These are phyloP conservation scores for Lachnellula occidentalis DNA, from an alignment of 2,329 filamentous ascomycete species.

Conservation along the genomic window DNA sequence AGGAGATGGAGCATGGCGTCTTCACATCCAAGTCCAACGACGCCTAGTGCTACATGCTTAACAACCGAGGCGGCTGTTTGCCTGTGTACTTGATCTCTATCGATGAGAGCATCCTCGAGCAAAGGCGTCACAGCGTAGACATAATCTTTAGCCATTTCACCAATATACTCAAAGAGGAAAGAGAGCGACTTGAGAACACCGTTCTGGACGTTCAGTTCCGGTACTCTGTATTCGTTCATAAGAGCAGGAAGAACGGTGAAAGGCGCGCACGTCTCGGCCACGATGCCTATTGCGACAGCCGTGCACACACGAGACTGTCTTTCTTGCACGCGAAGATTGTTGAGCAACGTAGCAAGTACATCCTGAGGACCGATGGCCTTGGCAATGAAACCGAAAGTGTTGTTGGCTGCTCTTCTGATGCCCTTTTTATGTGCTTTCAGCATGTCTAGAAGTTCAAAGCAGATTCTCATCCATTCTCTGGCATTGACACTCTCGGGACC, in stretches of 20 bases:
- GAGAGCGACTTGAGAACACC: constrained; percentile 95
- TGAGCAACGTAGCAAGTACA: constrained; percentile 88
- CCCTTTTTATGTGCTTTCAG: constrained; percentile 99
- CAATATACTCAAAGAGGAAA: constrained; percentile 98
- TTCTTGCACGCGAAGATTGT: constrained; percentile 95
- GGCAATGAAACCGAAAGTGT: constrained; percentile 98
- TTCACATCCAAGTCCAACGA: constrained; percentile 95
- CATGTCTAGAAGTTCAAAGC: constrained; percentile 98
- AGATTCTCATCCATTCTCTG: constrained; percentile 99
- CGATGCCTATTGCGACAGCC: constrained; percentile 95
- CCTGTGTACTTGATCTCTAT: constrained; percentile 94
- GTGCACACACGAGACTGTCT: constrained; percentile 98
- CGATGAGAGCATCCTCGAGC: constrained; percentile 93
- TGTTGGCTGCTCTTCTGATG: constrained; percentile 95
- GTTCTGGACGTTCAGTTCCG: constrained; percentile 97
- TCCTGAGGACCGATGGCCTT: constrained; percentile 98
- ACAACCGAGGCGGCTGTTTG: constrained; percentile 95
- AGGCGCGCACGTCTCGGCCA: constrained; percentile 95
- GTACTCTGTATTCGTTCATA: constrained; percentile 99
- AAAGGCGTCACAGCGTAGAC: constrained; percentile 96
- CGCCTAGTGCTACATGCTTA: constrained; percentile 94
- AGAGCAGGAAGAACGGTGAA: constrained; percentile 97
- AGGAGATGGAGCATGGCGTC: constrained; percentile 98
- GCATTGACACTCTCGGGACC: constrained; percentile 95
- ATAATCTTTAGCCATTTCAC: constrained; percentile 99